Percentiles rank a stretch among this genome's conserved stretches.
phyloP scores from a whole-genome alignment of 78 protist genomes.

The Dictyostelium firmibasis region DNA sequence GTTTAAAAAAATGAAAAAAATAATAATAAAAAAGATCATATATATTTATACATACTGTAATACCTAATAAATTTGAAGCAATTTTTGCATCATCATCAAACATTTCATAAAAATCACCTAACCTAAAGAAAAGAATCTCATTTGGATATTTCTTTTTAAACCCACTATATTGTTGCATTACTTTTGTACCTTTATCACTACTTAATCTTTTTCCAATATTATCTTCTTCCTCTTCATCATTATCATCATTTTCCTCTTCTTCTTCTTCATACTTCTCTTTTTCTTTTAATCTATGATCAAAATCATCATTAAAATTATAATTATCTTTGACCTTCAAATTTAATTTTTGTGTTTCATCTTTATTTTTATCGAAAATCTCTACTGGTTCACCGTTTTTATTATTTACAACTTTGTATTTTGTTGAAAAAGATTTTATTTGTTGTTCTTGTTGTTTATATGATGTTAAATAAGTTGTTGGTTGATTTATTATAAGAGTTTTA shows the following conservation, averaged over 20 bases:
- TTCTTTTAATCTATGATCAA: background rate
- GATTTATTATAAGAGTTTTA: background rate
- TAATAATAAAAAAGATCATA: background rate
- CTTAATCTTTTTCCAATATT: background rate
- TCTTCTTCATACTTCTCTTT: background rate
- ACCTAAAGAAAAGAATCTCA: constrained; percentile 63
- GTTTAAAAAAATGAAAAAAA: too few species aligned
- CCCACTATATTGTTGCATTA: constrained; percentile 64
- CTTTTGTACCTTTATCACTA: background rate
- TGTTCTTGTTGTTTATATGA: background rate
- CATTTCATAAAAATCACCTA: constrained; percentile 88
- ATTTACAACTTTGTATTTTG: background rate
- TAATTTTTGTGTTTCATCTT: too few species aligned
- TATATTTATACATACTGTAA: constrained; percentile 11
- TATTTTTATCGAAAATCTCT: background rate
- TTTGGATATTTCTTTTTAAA: constrained; percentile 36
- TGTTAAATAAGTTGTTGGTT: background rate
- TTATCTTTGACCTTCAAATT: too few species aligned
- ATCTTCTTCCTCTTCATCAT: background rate
- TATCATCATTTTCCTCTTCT: background rate
- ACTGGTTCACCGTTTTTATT: background rate
- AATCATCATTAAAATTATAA: background rate
- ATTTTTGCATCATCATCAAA: constrained; percentile 74
- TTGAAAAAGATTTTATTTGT: background rate
- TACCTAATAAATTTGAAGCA: constrained; percentile 25